These are phyloP conservation scores for Anisogramma anomala DNA, from an alignment of 2,329 filamentous ascomycete species.

Conservation along the genomic window DNA sequence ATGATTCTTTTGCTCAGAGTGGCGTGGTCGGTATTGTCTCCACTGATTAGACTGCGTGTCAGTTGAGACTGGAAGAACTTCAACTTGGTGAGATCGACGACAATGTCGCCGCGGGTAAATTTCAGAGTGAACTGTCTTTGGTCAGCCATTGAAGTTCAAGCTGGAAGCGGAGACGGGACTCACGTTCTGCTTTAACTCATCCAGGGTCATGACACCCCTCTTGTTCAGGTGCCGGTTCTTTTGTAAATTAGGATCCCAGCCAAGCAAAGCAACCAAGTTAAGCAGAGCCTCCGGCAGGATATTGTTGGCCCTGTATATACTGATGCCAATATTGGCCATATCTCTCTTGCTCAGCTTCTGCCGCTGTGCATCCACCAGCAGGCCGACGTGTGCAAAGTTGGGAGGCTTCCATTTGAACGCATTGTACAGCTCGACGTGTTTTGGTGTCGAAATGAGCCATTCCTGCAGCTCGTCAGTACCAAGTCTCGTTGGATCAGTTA, in stretches of 20 bases:
- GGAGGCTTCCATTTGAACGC: conserved; percentile 66
- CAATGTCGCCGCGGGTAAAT: conserved; percentile 84
- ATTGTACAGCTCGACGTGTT: conserved; percentile 57
- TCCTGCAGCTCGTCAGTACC: conserved; percentile 39
- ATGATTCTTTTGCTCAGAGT: conserved; percentile 8
- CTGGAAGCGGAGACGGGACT: conserved; percentile 20
- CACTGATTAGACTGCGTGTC: conserved; percentile 6
- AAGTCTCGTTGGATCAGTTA: not conserved
- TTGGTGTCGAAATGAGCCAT: conserved; percentile 91
- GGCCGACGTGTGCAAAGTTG: conserved; percentile 67
- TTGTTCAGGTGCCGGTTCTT: conserved; percentile 24
- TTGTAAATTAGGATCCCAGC: conserved; percentile 58
- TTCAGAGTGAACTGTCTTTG: conserved; percentile 59
- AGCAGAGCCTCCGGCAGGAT: conserved; percentile 40
- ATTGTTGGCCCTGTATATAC: conserved; percentile 36
- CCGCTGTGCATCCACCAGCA: conserved; percentile 56
- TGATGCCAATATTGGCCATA: conserved; percentile 35
- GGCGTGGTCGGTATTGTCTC: conserved; percentile 1
- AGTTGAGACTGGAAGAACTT: conserved; percentile 52
- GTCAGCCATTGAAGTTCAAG: conserved; percentile 18
- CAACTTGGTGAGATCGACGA: conserved; percentile 70
- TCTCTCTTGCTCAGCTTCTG: conserved; percentile 84
- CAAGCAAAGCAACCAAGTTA: conserved; percentile 78
- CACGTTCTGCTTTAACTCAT: conserved; percentile 59
- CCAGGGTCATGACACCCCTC: conserved; percentile 59